Base-by-base conservation (phyloP, 169 alveolate species). In the Plasmodium sp. region DNA sequence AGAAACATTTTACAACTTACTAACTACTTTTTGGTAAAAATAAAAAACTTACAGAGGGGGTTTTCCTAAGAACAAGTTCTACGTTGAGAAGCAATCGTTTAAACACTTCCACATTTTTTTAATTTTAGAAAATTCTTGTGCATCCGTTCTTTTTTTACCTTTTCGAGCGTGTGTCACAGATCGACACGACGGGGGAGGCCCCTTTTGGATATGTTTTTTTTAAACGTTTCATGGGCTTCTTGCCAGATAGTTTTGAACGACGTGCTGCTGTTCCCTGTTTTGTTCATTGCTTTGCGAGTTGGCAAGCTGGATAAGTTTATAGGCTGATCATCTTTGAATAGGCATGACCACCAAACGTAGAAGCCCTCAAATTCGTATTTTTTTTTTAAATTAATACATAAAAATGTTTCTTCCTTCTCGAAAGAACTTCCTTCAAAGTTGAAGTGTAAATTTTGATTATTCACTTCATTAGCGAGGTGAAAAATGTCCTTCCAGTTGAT, bases 361-460 rank as follows among this genome's bases (percentile, higher is more conserved):
- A 84, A 62, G 58, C 75, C 74, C 74, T 82, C 72, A 67, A 91
- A 71, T 81, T 91, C 95, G 77, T 71, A 81, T 67, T 71, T 72
- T 91, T 91, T 91, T 48, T 91, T 91, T 48, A 91, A 71, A 67
- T 90, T 81, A 81, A 91, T 91, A 48, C 83, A 91, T 81, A 91
- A 91, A 91, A 91, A 91, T 2, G 95, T 91, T 91, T 91, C 95
- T 33, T 91, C 84, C 27, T 81, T 91, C 36, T 91, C 92, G n/a
- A 36, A 10, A 73, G n/a, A 43, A 22, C 67, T 71, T 5, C 27
- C 14, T 81, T 45, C 95, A 82, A 81, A 81, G 56, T 71, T 45
- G 58, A 81, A 91, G 1, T 62, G 18, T 12, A 36, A 36, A 91
- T 81, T 82, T 71, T 91, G 95, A 73, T 91, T 91, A 91, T 91